These are phyloP conservation scores for Lunularia cruciata DNA, from an alignment of 225 moss, liverwort and hornwort genomes.

Conservation along the genomic window DNA sequence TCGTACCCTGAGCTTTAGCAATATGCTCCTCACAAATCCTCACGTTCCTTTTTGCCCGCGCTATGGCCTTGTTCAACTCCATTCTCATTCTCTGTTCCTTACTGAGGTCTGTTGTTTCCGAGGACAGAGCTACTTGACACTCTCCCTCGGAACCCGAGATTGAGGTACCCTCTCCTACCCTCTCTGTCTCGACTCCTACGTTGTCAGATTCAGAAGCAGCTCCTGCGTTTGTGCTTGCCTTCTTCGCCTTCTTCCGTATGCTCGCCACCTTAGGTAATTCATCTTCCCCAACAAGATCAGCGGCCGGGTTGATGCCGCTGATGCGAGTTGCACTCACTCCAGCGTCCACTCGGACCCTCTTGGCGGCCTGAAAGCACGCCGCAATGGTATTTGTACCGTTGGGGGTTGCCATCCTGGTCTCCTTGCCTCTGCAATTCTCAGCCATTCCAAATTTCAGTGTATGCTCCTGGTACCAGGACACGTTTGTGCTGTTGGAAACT, in stretches of 20 bases:
- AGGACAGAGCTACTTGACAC: neutral
- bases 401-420: conserved; percentile 31
- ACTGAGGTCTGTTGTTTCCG: conserved; percentile 41
- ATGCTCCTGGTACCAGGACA: neutral
- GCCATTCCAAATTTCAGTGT: neutral
- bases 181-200: neutral
- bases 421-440: conserved; percentile 15
- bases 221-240: neutral
- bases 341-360: conserved; percentile 41
- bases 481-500: neutral
- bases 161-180: neutral
- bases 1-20: conserved; percentile 50
- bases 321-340: conserved; percentile 23
- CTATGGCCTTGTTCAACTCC: conserved; percentile 80
- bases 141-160: neutral
- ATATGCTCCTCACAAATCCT: conserved; percentile 71
- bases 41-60: conserved; percentile 67
- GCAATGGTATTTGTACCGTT: conserved; percentile 28
- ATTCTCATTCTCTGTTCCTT: conserved; percentile 82
- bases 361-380: conserved; percentile 32
- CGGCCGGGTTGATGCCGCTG: neutral
- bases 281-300: neutral
- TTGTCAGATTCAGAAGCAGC: conserved; percentile 14
- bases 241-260: conserved; percentile 11
- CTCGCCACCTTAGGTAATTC: neutral